Evolutionary conservation across 306 rosid species (phyloP).

Genomic region (Medicago truncatula): DNA sequence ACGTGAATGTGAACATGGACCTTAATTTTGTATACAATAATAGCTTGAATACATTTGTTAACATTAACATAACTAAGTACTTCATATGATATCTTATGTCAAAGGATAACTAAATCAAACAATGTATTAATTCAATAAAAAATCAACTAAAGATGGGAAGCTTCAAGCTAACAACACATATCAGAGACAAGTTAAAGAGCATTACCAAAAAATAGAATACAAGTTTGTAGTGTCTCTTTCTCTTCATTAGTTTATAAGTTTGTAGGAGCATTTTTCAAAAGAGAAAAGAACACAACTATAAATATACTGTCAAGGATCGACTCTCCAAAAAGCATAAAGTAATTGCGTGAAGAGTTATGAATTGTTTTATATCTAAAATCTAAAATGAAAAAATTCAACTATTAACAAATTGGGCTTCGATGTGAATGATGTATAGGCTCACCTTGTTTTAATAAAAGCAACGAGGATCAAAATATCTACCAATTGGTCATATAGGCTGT

Average conservation of each 20-base stretch:
- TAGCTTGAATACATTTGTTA: background rate
- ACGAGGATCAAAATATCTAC: slow-evolving; percentile 12
- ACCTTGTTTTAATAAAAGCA: background rate
- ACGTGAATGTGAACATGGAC: slow-evolving; percentile 34
- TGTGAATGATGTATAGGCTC: background rate
- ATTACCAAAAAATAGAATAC: slow-evolving; percentile 2
- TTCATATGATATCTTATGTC: slow-evolving; percentile 5
- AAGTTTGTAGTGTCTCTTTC: slow-evolving; percentile 22
- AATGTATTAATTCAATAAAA: slow-evolving; percentile 18
- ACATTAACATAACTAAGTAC: slow-evolving; percentile 8
- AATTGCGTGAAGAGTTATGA: background rate
- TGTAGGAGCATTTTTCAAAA: slow-evolving; percentile 11
- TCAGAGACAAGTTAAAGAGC: slow-evolving; percentile 8
- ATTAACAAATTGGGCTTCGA: background rate
- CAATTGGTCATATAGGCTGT: background rate
- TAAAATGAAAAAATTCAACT: background rate
- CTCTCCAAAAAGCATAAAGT: background rate
- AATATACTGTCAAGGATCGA: slow-evolving; percentile 22
- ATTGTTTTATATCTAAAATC: slow-evolving; percentile 8
- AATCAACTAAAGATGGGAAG: slow-evolving; percentile 24
- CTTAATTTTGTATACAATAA: slow-evolving; percentile 22
- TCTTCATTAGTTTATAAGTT: background rate
- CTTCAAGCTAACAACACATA: slow-evolving; percentile 21
- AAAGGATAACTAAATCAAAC: slow-evolving; percentile 23
- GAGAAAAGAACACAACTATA: background rate